Conservation (phyloP, 2,329 filamentous ascomycete genomes). For the Septoria petroselini region DNA sequence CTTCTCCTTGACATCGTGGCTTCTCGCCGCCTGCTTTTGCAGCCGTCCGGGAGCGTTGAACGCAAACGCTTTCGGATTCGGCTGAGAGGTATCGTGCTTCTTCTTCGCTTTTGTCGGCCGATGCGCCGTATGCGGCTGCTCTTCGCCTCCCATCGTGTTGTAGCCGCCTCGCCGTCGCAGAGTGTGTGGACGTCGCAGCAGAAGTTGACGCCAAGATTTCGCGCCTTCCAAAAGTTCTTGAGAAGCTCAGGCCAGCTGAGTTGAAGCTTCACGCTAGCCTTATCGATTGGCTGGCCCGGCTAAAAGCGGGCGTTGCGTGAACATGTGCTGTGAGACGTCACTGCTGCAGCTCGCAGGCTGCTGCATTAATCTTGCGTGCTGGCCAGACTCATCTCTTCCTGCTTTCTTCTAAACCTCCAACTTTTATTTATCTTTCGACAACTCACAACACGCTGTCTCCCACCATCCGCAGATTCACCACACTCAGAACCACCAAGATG, state of each 20-base stretch:
- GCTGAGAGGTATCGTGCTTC: slow-evolving; percentile 58
- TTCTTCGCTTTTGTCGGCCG: slow-evolving; percentile 88
- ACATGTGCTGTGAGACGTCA: slow-evolving; percentile 13
- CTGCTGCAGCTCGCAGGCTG: not conserved
- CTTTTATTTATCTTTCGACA: not conserved
- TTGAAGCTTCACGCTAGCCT: not conserved
- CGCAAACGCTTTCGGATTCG: slow-evolving; percentile 87
- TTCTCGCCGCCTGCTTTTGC: slow-evolving; percentile 69
- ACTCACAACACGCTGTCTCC: slow-evolving; percentile 5
- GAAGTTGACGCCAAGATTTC: slow-evolving; percentile 17
- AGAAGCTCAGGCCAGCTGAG: slow-evolving; percentile 5
- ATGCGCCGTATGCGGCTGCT: slow-evolving; percentile 82
- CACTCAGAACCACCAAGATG: slow-evolving; percentile 17
- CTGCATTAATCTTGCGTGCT: not conserved
- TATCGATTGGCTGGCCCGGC: slow-evolving; percentile 10
- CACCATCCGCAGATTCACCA: slow-evolving; percentile 12
- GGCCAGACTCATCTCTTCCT: slow-evolving; percentile 1
- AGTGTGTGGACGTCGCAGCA: not conserved
- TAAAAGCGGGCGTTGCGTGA: slow-evolving; percentile 6
- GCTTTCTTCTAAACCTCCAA: not conserved
- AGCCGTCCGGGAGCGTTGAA: slow-evolving; percentile 78
- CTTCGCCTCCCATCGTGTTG: slow-evolving; percentile 40
- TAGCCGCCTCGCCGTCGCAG: not conserved
- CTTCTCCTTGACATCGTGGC: slow-evolving; percentile 86
- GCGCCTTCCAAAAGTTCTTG: slow-evolving; percentile 9